These are phyloP conservation scores for Colletotrichum karsti DNA, from an alignment of 2,329 filamentous ascomycete genomes.

Conservation along the genomic window DNA sequence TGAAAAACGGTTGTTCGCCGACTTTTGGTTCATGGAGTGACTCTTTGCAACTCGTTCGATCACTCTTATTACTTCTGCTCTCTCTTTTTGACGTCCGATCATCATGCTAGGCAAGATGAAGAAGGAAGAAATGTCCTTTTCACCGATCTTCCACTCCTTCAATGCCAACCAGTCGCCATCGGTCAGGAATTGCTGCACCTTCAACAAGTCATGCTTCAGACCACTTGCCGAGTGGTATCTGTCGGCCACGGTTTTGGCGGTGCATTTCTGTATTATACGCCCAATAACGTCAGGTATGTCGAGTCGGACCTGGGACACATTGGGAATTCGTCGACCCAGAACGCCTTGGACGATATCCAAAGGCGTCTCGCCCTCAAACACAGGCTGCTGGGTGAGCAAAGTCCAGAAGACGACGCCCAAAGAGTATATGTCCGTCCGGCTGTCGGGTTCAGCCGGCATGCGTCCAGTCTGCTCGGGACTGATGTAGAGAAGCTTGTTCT, in stretches of 20 bases:
- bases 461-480: conserved; percentile 95
- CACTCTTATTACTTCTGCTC: conserved; percentile 73
- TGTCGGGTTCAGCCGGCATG: conserved; percentile 91
- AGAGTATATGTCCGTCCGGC: conserved; percentile 92
- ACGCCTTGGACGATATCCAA: conserved; percentile 94
- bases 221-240: conserved; percentile 91
- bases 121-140: conserved; percentile 90
- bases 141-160: conserved; percentile 77
- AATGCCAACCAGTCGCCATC: conserved; percentile 78
- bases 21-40: conserved; percentile 59
- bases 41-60: conserved; percentile 80
- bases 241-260: conserved; percentile 85
- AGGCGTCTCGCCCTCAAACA: conserved; percentile 81
- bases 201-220: conserved; percentile 80
- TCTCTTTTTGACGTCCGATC: conserved; percentile 81
- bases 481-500: conserved; percentile 90
- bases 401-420: conserved; percentile 91
- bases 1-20: conserved; percentile 55
- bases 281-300: conserved; percentile 87
- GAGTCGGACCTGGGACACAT: conserved; percentile 78
- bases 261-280: conserved; percentile 90
- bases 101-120: conserved; percentile 86
- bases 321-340: conserved; percentile 79
- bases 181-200: conserved; percentile 77
- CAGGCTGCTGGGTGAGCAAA: conserved; percentile 79